Conservation (phyloP, 2,329 filamentous ascomycete species). For the Penicillium oxalicum region DNA sequence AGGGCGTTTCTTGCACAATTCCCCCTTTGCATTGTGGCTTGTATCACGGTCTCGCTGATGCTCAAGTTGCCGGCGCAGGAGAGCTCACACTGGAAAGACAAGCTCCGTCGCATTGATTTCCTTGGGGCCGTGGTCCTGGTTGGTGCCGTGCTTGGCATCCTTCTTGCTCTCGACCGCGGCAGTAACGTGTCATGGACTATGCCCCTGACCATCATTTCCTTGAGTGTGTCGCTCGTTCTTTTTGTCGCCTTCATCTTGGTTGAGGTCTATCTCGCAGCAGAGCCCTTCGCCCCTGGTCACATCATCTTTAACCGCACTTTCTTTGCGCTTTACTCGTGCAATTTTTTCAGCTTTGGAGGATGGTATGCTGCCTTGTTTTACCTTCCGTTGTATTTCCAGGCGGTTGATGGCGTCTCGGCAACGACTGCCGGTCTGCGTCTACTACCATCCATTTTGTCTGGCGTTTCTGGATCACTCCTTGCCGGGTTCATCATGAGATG, state of each 20-base stretch:
- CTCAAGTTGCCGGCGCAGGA: conserved; percentile 57
- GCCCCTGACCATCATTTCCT: conserved; percentile 51
- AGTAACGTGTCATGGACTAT: conserved; percentile 65
- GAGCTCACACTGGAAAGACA: conserved; percentile 57
- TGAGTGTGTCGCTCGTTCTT: conserved; percentile 52
- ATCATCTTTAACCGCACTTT: conserved; percentile 64
- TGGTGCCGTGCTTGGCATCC: conserved; percentile 57
- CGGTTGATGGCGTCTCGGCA: conserved; percentile 58
- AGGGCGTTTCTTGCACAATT: conserved; percentile 67
- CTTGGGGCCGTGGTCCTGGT: conserved; percentile 63
- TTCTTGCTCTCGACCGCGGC: conserved; percentile 66
- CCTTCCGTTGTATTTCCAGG: conserved; percentile 73
- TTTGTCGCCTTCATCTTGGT: conserved; percentile 63
- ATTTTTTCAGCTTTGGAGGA: conserved; percentile 64
- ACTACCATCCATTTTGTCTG: conserved; percentile 58
- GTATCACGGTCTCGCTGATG: conserved; percentile 56
- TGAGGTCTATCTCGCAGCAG: conserved; percentile 60
- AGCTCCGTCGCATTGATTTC: conserved; percentile 66
- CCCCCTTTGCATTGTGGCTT: conserved; percentile 61
- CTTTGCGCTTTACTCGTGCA: conserved; percentile 62
- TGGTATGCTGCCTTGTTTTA: conserved; percentile 61
- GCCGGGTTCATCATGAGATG: conserved; percentile 62
- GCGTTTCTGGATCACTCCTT: conserved; percentile 59
- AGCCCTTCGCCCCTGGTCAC: conserved; percentile 69
- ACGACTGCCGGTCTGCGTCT: conserved; percentile 60